These are phyloP conservation scores for Plectranthus barbatus DNA, from an alignment of 257 asterid species.

Conservation along the genomic window DNA sequence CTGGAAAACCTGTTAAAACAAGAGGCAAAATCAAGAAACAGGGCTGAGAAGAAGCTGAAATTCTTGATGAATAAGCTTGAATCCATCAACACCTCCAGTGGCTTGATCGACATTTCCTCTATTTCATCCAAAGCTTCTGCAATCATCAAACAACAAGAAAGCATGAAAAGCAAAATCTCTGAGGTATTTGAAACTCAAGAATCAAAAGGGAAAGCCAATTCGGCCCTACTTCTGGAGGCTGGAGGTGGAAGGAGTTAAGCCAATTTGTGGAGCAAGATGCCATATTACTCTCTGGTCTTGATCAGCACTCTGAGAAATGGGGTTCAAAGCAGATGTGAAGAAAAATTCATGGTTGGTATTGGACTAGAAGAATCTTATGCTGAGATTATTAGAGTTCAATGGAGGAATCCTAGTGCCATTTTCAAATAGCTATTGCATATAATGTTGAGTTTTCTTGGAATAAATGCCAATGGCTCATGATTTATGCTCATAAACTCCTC, in stretches of 20 bases:
- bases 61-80: slow-evolving; percentile 52
- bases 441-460: too few relatives aligned
- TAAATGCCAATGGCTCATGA: too few relatives aligned
- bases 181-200: slow-evolving; percentile 4
- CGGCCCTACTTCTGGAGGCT: too few relatives aligned
- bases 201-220: slow-evolving; percentile 7
- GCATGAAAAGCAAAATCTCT: background rate
- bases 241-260: too few relatives aligned
- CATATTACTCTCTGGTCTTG: too few relatives aligned
- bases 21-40: slow-evolving; percentile 70
- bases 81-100: slow-evolving; percentile 36
- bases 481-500: too few relatives aligned
- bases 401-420: too few relatives aligned
- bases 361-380: background rate
- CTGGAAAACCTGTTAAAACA: slow-evolving; percentile 51
- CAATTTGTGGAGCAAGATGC: too few relatives aligned
- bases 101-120: slow-evolving; percentile 39
- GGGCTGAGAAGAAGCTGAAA: slow-evolving; percentile 67
- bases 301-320: too few relatives aligned
- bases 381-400: background rate
- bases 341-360: background rate
- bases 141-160: slow-evolving; percentile 13
- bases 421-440: too few relatives aligned
- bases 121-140: slow-evolving; percentile 32
- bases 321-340: background rate